These are phyloP conservation scores for Aureobasidium sp. DNA, from an alignment of 2,329 filamentous ascomycete species.

Conservation along the genomic window DNA sequence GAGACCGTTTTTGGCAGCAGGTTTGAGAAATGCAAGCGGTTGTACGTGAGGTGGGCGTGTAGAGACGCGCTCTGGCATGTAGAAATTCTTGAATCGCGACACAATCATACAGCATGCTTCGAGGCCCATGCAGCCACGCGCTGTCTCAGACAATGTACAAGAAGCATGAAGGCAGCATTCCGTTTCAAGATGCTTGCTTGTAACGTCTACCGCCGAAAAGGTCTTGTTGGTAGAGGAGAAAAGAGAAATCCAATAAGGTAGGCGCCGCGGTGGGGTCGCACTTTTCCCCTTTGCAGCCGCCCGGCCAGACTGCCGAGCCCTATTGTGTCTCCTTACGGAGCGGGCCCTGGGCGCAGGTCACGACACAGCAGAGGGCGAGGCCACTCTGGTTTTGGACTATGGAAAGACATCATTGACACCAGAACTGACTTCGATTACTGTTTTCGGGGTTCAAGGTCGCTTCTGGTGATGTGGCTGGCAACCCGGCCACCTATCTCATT, in stretches of 20 bases:
- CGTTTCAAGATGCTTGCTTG: constrained; percentile 15
- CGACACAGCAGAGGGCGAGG: constrained; percentile 9
- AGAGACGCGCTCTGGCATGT: constrained; percentile 14
- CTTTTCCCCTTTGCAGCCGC: constrained; percentile 6
- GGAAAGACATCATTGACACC: constrained; percentile 13
- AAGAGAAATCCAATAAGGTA: constrained; percentile 3
- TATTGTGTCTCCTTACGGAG: background rate
- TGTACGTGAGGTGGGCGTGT: constrained; percentile 13
- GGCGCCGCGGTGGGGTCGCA: background rate
- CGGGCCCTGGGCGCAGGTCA: background rate
- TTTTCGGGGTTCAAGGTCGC: constrained; percentile 2
- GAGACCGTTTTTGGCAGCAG: constrained; percentile 15
- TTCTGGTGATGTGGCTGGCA: constrained; percentile 7
- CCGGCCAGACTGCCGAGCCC: constrained; percentile 14
- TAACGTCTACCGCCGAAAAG: constrained; percentile 13
- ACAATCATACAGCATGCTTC: constrained; percentile 3
- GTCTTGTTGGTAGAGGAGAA: constrained; percentile 7
- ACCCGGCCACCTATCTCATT: constrained; percentile 8
- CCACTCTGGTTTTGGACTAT: background rate
- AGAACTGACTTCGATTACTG: constrained; percentile 3
- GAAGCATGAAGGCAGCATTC: constrained; percentile 2
- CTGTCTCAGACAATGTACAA: constrained; percentile 15
- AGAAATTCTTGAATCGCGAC: constrained; percentile 5
- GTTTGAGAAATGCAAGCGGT: constrained; percentile 14
- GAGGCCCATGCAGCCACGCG: constrained; percentile 13